Percentiles rank a stretch among this genome's conserved stretches.
Conservation (phyloP, 2,329 filamentous ascomycete genomes). For the Penicillium sp. region DNA sequence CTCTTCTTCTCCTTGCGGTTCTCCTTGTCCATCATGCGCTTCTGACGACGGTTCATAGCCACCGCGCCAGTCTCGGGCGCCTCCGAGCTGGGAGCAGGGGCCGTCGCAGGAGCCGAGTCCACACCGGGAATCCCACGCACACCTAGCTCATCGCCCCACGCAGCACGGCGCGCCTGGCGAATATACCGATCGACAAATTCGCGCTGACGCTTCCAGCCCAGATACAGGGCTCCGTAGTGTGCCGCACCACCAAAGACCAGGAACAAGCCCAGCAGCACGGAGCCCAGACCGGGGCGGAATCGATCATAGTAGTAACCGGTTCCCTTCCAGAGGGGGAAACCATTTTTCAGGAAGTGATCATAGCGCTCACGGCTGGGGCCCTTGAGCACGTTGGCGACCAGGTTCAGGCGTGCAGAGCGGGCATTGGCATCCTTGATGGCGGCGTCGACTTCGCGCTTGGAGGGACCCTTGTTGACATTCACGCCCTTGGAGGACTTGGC, state of each 20-base stretch:
- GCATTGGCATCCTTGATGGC: constrained; percentile 81
- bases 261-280: constrained; percentile 80
- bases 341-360: constrained; percentile 89
- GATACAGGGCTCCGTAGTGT: constrained; percentile 83
- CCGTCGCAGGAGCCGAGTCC: constrained; percentile 45
- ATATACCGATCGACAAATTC: constrained; percentile 94
- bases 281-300: constrained; percentile 86
- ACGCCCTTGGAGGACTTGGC: constrained; percentile 63
- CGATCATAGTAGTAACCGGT: constrained; percentile 98
- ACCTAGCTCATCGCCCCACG: constrained; percentile 82
- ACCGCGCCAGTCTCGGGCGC: constrained; percentile 56
- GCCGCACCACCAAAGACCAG: constrained; percentile 79
- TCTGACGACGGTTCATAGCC: constrained; percentile 81
- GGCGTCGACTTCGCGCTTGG: constrained; percentile 73
- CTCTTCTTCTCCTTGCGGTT: constrained; percentile 67
- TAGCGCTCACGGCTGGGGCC: constrained; percentile 82
- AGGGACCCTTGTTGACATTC: constrained; percentile 70
- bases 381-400: constrained; percentile 84
- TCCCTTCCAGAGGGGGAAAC: constrained; percentile 95
- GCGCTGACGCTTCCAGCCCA: constrained; percentile 85
- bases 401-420: constrained; percentile 78
- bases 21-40: constrained; percentile 85
- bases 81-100: constrained; percentile 50
- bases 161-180: constrained; percentile 80
- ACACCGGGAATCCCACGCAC: constrained; percentile 69